These are phyloP conservation scores for Lobosporangium transversale DNA, from an alignment of 192 early-diverging fungal genomes.

Conservation along the genomic window DNA sequence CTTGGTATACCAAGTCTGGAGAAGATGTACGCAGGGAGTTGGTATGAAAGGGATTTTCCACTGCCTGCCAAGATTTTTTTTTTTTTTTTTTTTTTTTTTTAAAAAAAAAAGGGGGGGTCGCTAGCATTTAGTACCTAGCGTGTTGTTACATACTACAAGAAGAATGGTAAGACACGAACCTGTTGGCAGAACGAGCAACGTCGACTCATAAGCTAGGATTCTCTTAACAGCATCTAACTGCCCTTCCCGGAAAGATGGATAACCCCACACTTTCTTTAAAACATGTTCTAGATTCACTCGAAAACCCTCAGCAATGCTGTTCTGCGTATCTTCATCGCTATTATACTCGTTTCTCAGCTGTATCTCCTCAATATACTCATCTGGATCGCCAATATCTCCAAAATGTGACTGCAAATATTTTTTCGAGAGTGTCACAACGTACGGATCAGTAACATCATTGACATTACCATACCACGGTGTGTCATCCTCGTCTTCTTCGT, in stretches of 20 bases:
- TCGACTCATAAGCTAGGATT: slow-evolving; percentile 53
- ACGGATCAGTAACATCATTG: slow-evolving; percentile 28
- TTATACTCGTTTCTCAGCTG: slow-evolving; percentile 4
- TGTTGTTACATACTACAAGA: too few relatives aligned
- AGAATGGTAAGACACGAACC: too few relatives aligned
- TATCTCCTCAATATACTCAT: slow-evolving; percentile 33
- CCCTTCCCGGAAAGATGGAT: slow-evolving; percentile 48
- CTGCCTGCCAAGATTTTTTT: too few relatives aligned
- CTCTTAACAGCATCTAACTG: slow-evolving; percentile 61
- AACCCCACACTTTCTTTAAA: slow-evolving; percentile 58
- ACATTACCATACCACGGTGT: slow-evolving; percentile 45
- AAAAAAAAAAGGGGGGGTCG: too few relatives aligned
- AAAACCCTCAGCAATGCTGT: not conserved
- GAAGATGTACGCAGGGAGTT: slow-evolving; percentile 76
- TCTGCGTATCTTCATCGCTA: not conserved
- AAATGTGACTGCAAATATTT: slow-evolving; percentile 11
- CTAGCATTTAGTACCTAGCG: too few relatives aligned
- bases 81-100: too few relatives aligned
- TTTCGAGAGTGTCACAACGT: slow-evolving; percentile 24
- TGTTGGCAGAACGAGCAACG: slow-evolving; percentile 66
- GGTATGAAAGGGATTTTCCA: slow-evolving; percentile 85
- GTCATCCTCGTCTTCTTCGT: slow-evolving; percentile 8
- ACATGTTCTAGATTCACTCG: slow-evolving; percentile 57
- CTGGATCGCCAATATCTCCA: slow-evolving; percentile 37
- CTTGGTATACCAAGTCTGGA: slow-evolving; percentile 49